Conservation (phyloP, 176 grass and related monocot species). For the Triticum dicoccoides region DNA sequence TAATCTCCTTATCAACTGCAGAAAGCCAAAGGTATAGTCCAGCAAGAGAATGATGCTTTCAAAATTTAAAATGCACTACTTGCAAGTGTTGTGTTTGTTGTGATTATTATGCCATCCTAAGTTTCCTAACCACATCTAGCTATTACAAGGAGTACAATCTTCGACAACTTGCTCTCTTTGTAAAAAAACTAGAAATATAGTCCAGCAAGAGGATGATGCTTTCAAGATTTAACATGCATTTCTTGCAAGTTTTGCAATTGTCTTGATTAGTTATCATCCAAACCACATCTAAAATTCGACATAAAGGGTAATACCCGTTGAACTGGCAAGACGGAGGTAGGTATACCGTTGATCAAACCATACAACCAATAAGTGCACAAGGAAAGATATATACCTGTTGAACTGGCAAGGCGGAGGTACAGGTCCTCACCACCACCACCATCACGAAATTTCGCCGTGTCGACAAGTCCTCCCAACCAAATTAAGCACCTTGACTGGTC, state of each 20-base stretch:
- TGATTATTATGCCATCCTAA: not conserved
- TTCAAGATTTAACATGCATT: slow-evolving; percentile 2
- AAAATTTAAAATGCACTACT: not conserved
- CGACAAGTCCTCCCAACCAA: slow-evolving; percentile 50
- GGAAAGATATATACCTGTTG: not conserved
- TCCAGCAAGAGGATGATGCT: not conserved
- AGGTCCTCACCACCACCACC: not conserved
- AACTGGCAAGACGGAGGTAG: slow-evolving; percentile 4
- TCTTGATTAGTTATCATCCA: not conserved
- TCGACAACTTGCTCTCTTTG: slow-evolving; percentile 2
- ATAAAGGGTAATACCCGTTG: not conserved
- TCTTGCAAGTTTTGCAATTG: not conserved
- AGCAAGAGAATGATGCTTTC: slow-evolving; percentile 3
- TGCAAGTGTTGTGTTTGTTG: not conserved
- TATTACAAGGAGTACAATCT: not conserved
- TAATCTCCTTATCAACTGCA: slow-evolving; percentile 20
- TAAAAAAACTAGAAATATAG: slow-evolving; percentile 7
- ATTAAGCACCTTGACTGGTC: slow-evolving; percentile 54
- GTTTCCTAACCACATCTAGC: slow-evolving; percentile 9
- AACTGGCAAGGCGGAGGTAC: not conserved
- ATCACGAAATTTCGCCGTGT: slow-evolving; percentile 13
- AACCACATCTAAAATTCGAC: not conserved
- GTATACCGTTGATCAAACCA: not conserved
- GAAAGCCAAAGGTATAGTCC: not conserved
- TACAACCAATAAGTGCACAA: not conserved